Evolutionary conservation across 2,329 filamentous ascomycete species (phyloP), one percentile per base, ranked within the genome.

Genomic region (Periconia sp.): DNA sequence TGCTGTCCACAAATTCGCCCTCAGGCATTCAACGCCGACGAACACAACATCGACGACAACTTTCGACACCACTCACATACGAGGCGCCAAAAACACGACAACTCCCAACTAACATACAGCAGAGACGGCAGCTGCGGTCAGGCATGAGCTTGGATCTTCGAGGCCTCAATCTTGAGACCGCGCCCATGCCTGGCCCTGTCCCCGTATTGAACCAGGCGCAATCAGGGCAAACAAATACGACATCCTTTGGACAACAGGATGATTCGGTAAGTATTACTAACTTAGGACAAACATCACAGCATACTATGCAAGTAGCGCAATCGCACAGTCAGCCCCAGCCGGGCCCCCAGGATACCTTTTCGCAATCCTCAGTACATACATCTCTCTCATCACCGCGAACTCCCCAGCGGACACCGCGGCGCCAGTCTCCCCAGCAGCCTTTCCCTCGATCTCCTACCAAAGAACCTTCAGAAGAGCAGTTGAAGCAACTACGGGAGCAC

Each of bases 241-340:
- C 60, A 62, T 60, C 64, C 62, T 67, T 66, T 67, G 60, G 76
- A 69, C 81, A 82, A 76, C 79, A 81, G 63, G 79, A 79, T 66
- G 72, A 67, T 63, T 76, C 74, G 69, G 77, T 81, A 80, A 81
- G 78, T 79, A 81, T 74, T 74, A 82, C 80, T 82, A 82, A 83
- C 80, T 69, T 74, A 81, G 80, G 79, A 82, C 77, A 79, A 77
- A 79, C 77, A 76, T 75, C 82, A 78, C 89, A 92, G 84, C 88
- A 91, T 84, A 82, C 85, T 79, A 84, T 91, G 87, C 89, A 88
- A 88, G 89, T 90, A 90, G 84, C 88, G 86, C 91, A 93, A 85
- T 86, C 90, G 87, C 90, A 92, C 81, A 85, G 85, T 84, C 83
- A 86, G 83, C 84, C 85, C 84, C 86, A 89, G 85, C 88, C 88